Conservation (phyloP, 148 eudicot species). For the Amaranthus palmeri region DNA sequence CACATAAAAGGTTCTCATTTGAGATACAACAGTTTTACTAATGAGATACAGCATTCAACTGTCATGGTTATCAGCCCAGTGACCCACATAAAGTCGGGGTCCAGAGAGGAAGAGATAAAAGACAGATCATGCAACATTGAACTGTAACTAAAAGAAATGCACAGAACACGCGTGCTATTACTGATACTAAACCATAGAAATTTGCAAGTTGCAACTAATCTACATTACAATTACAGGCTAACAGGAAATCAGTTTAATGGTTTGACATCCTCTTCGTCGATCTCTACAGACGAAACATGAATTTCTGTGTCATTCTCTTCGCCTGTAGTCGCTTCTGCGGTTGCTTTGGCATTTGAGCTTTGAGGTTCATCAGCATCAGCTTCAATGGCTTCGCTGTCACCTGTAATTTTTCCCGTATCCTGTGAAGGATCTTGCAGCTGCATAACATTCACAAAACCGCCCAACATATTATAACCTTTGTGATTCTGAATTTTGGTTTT, state of each 20-base stretch:
- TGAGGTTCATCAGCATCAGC: background rate
- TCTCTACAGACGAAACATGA: background rate
- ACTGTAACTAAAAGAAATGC: no score
- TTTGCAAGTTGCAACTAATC: background rate
- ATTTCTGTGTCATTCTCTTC: conserved; percentile 24
- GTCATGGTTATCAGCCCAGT: no score
- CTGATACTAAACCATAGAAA: no score
- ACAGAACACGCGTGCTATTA: no score
- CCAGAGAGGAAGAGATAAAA: no score
- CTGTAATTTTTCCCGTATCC: conserved; percentile 27
- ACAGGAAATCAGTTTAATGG: background rate
- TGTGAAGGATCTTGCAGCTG: conserved; percentile 52
- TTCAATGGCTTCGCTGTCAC: background rate
- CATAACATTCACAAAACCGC: background rate
- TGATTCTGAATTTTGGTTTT: no score
- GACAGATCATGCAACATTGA: no score
- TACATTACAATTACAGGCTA: background rate
- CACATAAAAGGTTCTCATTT: no score
- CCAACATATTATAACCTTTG: conserved; percentile 4
- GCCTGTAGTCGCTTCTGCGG: conserved; percentile 16
- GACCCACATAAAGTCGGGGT: no score
- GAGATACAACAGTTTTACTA: no score
- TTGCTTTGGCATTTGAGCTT: background rate
- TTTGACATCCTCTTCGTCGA: background rate
- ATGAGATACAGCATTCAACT: no score